phyloP scores from a whole-genome alignment of 805 yeast species.

The Vanderwaltozyma polyspora region DNA sequence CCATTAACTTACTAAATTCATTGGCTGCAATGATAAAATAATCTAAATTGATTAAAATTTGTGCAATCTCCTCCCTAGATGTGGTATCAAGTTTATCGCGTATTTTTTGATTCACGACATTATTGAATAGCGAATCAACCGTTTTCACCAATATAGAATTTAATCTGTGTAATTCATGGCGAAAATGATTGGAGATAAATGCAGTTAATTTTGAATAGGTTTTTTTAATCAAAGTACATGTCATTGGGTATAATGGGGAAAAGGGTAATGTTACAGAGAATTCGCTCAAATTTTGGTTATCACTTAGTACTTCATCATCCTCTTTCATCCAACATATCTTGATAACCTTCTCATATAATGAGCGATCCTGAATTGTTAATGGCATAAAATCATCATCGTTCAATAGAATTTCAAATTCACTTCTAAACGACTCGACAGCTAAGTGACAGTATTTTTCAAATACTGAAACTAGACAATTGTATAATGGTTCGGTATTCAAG shows the following conservation, averaged over 20 bases:
- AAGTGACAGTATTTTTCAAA: conserved; percentile 52
- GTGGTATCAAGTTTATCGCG: conserved; percentile 51
- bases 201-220: conserved; percentile 52
- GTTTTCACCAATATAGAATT: conserved; percentile 48
- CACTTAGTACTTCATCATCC: conserved; percentile 20
- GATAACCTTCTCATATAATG: conserved; percentile 52
- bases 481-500: conserved; percentile 47
- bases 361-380: conserved; percentile 48
- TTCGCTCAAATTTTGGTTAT: conserved; percentile 16
- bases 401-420: conserved; percentile 50
- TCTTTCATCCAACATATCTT: conserved; percentile 60
- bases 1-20: conserved; percentile 42
- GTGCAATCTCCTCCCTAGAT: conserved; percentile 83
- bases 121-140: conserved; percentile 58
- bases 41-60: conserved; percentile 78
- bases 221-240: conserved; percentile 63
- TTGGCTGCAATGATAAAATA: conserved; percentile 68
- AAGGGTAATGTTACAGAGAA: conserved; percentile 71
- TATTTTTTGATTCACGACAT: conserved; percentile 55
- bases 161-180: conserved; percentile 48
- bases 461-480: conserved; percentile 46
- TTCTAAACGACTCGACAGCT: conserved; percentile 42
- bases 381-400: conserved; percentile 86
- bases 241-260: conserved; percentile 76
- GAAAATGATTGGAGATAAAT: conserved; percentile 56